Evolutionary conservation across 768 basidiomycete genomes (phyloP).

Genomic region (Fibroporia radiculosa): DNA sequence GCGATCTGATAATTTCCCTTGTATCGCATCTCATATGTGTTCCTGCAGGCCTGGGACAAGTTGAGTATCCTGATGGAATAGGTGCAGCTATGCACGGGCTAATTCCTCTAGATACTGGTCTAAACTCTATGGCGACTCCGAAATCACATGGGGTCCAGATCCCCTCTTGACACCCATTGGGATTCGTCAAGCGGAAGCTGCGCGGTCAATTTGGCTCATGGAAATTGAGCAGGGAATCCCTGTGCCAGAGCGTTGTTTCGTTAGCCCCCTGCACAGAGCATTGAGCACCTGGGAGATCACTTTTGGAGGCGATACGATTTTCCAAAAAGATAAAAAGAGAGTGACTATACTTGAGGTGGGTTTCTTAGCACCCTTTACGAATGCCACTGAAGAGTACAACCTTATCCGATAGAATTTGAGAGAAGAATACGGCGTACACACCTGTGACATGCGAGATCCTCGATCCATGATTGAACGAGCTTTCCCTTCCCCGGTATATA

Average conservation of each 20-base stretch:
- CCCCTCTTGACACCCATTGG: conserved; percentile 55
- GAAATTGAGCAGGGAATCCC: conserved; percentile 33
- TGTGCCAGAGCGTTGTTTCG: conserved; percentile 50
- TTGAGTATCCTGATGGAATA: conserved; percentile 21
- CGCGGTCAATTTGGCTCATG: conserved; percentile 37
- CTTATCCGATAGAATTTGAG: conserved; percentile 44
- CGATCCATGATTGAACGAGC: conserved; percentile 37
- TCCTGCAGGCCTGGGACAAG: conserved; percentile 48
- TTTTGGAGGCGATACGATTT: not conserved
- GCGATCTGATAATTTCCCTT: not conserved
- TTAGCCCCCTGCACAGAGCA: conserved; percentile 17
- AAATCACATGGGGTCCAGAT: conserved; percentile 71
- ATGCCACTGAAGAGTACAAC: conserved; percentile 17
- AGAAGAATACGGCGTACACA: conserved; percentile 61
- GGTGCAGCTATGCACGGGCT: not conserved
- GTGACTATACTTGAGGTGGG: conserved; percentile 2
- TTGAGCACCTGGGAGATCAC: conserved; percentile 4
- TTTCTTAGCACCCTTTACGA: no score
- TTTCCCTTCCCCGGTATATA: conserved; percentile 40
- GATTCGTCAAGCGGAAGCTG: conserved; percentile 43
- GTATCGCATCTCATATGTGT: not conserved
- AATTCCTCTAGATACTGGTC: conserved; percentile 47
- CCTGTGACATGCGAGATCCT: conserved; percentile 57
- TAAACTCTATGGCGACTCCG: conserved; percentile 53
- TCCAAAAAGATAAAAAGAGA: not conserved